Conservation (phyloP, 305 asterid genomes). For the Fraxinus latifolia region DNA sequence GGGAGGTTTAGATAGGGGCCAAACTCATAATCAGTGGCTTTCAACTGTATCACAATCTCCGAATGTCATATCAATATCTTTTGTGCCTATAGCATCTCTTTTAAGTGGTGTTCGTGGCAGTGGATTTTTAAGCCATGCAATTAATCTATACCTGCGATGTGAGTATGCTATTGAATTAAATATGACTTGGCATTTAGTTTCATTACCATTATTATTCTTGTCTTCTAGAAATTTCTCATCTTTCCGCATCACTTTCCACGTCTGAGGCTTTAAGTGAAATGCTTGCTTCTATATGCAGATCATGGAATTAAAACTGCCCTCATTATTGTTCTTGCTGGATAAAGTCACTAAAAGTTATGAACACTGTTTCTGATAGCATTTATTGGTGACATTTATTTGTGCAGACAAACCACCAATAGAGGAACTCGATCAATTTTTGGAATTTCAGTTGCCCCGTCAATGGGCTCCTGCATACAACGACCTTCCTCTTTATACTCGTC, state of each 20-base stretch:
- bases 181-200: not conserved
- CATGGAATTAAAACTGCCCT: not conserved
- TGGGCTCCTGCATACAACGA: constrained; percentile 91
- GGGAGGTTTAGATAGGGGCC: constrained; percentile 74
- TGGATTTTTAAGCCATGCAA: constrained; percentile 83
- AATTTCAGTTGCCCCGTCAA: constrained; percentile 81
- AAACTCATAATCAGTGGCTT: constrained; percentile 86
- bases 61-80: constrained; percentile 81
- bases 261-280: not conserved
- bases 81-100: constrained; percentile 87
- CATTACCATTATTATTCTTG: not conserved
- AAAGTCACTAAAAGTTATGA: constrained; percentile 1
- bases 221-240: not conserved
- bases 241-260: not conserved
- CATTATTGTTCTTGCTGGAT: not conserved
- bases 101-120: constrained; percentile 78
- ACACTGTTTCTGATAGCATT: constrained; percentile 17
- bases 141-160: constrained; percentile 86
- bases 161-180: constrained; percentile 30
- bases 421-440: constrained; percentile 82
- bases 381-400: constrained; percentile 17
- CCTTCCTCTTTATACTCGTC: constrained; percentile 78
- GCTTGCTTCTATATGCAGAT: not conserved
- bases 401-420: constrained; percentile 92
- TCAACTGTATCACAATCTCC: constrained; percentile 80